Evolutionary conservation across 2,329 filamentous ascomycete genomes (phyloP).

Genomic region (Raffaelea arxii): DNA sequence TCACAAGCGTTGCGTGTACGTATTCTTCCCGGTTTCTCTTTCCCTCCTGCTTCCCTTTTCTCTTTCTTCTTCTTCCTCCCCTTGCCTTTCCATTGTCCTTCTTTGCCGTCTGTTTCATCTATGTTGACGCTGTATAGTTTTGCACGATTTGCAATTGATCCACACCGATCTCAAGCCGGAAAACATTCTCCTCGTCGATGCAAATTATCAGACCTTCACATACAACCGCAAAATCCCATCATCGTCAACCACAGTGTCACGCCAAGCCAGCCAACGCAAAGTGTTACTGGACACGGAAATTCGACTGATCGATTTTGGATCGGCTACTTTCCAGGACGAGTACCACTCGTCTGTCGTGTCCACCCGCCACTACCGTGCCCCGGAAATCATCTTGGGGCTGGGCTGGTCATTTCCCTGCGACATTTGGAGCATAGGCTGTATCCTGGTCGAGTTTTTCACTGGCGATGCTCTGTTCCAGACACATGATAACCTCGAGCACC

Average conservation of each 20-base stretch:
- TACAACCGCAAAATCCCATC: slow-evolving; percentile 63
- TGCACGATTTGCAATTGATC: slow-evolving; percentile 94
- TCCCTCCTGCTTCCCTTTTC: not conserved
- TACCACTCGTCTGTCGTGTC: slow-evolving; percentile 65
- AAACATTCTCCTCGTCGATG: slow-evolving; percentile 59
- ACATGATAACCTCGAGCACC: slow-evolving; percentile 61
- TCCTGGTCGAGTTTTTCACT: slow-evolving; percentile 63
- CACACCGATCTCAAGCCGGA: slow-evolving; percentile 74
- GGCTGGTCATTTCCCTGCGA: slow-evolving; percentile 65
- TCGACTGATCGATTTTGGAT: slow-evolving; percentile 61
- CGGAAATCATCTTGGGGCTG: slow-evolving; percentile 60
- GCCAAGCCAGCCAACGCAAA: slow-evolving; percentile 52
- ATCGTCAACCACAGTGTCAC: slow-evolving; percentile 48
- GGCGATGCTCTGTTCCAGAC: slow-evolving; percentile 64
- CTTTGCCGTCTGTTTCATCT: not conserved
- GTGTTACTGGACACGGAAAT: slow-evolving; percentile 62
- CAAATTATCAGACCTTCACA: slow-evolving; percentile 58
- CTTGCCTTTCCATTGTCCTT: not conserved
- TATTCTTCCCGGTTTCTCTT: slow-evolving; percentile 15
- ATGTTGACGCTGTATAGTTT: slow-evolving; percentile 44
- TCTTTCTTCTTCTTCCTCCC: not conserved
- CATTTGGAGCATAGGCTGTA: slow-evolving; percentile 67
- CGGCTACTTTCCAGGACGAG: slow-evolving; percentile 63
- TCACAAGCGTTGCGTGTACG: slow-evolving; percentile 97
- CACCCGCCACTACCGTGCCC: slow-evolving; percentile 59